Evolutionary conservation across 768 basidiomycete species (phyloP).

Genomic region (Russula ochroleuca): DNA sequence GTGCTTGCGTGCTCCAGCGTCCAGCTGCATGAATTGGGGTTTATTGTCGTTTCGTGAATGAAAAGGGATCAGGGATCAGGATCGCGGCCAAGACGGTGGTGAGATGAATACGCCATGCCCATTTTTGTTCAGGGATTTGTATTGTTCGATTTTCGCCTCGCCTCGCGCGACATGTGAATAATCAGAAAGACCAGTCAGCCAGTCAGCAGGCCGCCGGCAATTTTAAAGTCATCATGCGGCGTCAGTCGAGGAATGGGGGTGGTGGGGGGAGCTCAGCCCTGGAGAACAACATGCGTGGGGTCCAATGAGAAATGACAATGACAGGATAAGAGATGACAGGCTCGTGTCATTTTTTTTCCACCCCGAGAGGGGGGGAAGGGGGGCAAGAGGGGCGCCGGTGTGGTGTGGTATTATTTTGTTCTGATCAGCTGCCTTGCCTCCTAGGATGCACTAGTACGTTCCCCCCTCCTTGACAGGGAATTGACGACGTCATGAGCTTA

Average conservation of each 20-base stretch:
- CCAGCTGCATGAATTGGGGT: constrained; percentile 14
- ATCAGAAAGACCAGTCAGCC: not conserved
- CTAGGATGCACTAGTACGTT: not conserved
- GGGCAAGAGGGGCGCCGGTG: constrained; percentile 1
- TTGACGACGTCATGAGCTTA: constrained; percentile 3
- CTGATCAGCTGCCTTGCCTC: constrained; percentile 10
- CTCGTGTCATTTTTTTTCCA: constrained; percentile 9
- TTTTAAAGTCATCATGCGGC: constrained; percentile 17
- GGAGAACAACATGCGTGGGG: not conserved
- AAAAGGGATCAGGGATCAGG: not conserved
- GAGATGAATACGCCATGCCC: constrained; percentile 9
- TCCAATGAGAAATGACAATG: not conserved
- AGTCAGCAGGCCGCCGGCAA: constrained; percentile 4
- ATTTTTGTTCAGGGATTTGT: not conserved
- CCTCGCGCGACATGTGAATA: constrained; percentile 16
- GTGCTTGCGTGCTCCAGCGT: too few relatives aligned
- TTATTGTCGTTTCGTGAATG: constrained; percentile 6
- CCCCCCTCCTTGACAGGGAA: not conserved
- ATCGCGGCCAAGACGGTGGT: not conserved
- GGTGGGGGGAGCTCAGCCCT: not conserved
- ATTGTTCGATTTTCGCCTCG: not conserved
- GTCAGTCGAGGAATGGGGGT: not conserved
- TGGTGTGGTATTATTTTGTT: not conserved
- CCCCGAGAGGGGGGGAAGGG: not conserved
- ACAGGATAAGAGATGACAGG: not conserved